Evolutionary conservation across 1,284 basidiomycete species (phyloP).

Genomic region (Apiotrichum laibachii): DNA sequence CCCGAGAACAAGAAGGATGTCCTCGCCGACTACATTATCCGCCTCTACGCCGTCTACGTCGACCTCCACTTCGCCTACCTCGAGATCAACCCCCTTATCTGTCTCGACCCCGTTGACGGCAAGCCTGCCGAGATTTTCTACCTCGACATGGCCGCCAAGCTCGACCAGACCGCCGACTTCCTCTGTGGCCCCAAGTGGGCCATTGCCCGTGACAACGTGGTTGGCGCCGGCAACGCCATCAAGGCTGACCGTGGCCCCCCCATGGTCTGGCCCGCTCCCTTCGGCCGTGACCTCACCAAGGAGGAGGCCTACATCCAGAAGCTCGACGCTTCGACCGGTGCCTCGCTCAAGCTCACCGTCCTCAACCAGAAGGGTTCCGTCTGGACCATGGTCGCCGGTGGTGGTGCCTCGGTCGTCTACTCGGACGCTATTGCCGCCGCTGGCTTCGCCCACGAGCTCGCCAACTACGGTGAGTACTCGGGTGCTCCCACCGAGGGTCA

Average conservation of each 20-base stretch:
- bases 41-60: conserved; percentile 95
- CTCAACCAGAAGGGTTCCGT: conserved; percentile 91
- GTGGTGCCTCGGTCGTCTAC: conserved; percentile 52
- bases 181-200: conserved; percentile 99
- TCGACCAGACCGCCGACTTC: conserved; percentile 94
- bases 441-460: conserved; percentile 94
- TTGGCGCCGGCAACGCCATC: conserved; percentile 58
- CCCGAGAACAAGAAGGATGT: conserved; percentile 76
- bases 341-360: conserved; percentile 96
- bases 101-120: conserved; percentile 75
- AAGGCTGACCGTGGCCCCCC: conserved; percentile 91
- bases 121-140: conserved; percentile 83
- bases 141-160: conserved; percentile 99
- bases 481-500: conserved; percentile 97
- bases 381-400: conserved; percentile 99
- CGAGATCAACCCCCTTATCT: conserved; percentile 98
- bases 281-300: conserved; percentile 96
- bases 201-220: conserved; percentile 83
- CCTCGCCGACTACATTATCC: conserved; percentile 87
- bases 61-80: conserved; percentile 93
- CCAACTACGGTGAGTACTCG: conserved; percentile 99
- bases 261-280: conserved; percentile 96
- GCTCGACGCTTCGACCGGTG: conserved; percentile 93
- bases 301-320: conserved; percentile 99
- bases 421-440: conserved; percentile 96